Evolutionary conservation across 2,329 filamentous ascomycete genomes (phyloP).

Genomic region (Xylaria sp.): DNA sequence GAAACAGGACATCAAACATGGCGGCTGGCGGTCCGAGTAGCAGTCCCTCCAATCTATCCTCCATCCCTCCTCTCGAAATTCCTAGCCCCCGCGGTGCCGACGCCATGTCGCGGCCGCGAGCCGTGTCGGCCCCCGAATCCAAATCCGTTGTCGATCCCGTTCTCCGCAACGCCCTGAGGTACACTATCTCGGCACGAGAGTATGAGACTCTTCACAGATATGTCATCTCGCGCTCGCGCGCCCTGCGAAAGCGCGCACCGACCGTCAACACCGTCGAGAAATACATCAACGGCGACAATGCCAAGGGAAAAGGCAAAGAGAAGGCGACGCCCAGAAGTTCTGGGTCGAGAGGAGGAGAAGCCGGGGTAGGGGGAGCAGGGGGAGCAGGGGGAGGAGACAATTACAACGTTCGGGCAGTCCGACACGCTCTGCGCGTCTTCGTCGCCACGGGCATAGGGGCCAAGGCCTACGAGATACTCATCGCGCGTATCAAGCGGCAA

Average conservation of each 20-base stretch:
- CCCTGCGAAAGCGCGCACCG: constrained; percentile 66
- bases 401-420: constrained; percentile 75
- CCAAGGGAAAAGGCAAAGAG: constrained; percentile 46
- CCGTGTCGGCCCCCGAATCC: constrained; percentile 41
- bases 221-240: constrained; percentile 76
- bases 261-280: constrained; percentile 66
- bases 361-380: constrained; percentile 37
- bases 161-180: constrained; percentile 85
- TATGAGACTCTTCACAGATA: constrained; percentile 88
- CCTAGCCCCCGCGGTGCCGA: constrained; percentile 32
- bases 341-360: constrained; percentile 43
- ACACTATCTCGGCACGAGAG: constrained; percentile 86
- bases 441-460: constrained; percentile 70
- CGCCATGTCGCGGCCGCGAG: constrained; percentile 38
- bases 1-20: neutral
- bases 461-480: constrained; percentile 69
- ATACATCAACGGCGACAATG: constrained; percentile 58
- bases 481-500: constrained; percentile 59
- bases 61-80: constrained; percentile 43
- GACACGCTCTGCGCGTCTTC: constrained; percentile 78
- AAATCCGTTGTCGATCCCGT: constrained; percentile 69
- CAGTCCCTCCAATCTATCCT: constrained; percentile 36
- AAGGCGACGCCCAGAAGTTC: constrained; percentile 32
- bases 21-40: constrained; percentile 43
- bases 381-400: constrained; percentile 60